These are phyloP conservation scores for Phaeotremella skinneri DNA, from an alignment of 768 basidiomycete species.

Conservation along the genomic window DNA sequence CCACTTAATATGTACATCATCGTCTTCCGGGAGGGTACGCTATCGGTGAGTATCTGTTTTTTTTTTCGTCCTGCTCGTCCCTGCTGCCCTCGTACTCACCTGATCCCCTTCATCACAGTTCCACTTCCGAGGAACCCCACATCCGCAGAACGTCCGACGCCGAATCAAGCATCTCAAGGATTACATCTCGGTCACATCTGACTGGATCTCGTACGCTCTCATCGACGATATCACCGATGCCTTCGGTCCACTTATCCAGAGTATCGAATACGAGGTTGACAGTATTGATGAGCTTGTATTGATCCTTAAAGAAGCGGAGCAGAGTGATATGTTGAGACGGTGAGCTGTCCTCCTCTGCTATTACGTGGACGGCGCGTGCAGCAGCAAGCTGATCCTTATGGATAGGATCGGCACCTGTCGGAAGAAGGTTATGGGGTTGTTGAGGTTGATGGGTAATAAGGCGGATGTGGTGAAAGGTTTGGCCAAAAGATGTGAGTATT, in stretches of 20 bases:
- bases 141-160: conserved; percentile 94
- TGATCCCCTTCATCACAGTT: conserved; percentile 60
- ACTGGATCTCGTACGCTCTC: conserved; percentile 99
- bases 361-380: background rate
- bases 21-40: conserved; percentile 92
- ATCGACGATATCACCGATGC: conserved; percentile 99
- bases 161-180: conserved; percentile 99
- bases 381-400: conserved; percentile 12
- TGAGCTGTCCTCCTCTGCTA: conserved; percentile 32
- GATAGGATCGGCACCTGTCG: conserved; percentile 88
- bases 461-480: conserved; percentile 98
- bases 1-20: conserved; percentile 99
- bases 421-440: conserved; percentile 98
- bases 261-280: conserved; percentile 99
- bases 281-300: conserved; percentile 96
- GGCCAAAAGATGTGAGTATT: conserved; percentile 74
- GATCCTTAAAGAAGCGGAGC: conserved; percentile 91
- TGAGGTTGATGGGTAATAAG: conserved; percentile 97
- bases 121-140: conserved; percentile 95
- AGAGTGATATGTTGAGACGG: conserved; percentile 93
- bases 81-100: background rate
- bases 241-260: conserved; percentile 96
- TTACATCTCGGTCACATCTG: conserved; percentile 96
- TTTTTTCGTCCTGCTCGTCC: background rate
- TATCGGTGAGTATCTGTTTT: conserved; percentile 65